Evolutionary conservation across 2,329 filamentous ascomycete species (phyloP).

Genomic region (Exophiala sp.): DNA sequence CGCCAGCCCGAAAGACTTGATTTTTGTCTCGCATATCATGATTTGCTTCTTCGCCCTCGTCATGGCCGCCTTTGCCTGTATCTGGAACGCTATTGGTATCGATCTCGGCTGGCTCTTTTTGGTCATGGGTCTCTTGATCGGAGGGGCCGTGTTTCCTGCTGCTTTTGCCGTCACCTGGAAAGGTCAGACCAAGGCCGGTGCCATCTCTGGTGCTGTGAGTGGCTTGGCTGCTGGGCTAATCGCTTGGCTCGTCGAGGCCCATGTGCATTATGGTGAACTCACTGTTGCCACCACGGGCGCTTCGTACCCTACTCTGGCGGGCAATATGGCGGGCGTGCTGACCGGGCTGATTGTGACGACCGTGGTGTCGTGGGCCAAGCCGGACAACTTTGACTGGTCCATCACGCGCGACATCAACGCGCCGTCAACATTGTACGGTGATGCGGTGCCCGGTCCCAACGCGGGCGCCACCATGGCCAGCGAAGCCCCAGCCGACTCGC

Average conservation of each 20-base stretch:
- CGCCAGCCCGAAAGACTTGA: conserved; percentile 67
- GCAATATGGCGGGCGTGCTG: conserved; percentile 75
- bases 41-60: conserved; percentile 69
- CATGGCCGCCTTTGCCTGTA: conserved; percentile 57
- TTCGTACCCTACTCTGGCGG: conserved; percentile 47
- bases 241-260: conserved; percentile 71
- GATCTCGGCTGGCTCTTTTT: conserved; percentile 9
- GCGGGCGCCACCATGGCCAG: conserved; percentile 1
- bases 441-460: conserved; percentile 1
- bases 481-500: no score
- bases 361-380: conserved; percentile 70
- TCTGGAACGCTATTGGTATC: conserved; percentile 10
- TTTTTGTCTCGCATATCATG: conserved; percentile 69
- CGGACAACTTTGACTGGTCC: conserved; percentile 65
- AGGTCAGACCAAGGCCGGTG: conserved; percentile 68
- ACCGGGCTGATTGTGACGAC: conserved; percentile 70
- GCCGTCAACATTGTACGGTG: conserved; percentile 38
- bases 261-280: conserved; percentile 61
- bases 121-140: conserved; percentile 79
- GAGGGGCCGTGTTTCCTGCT: conserved; percentile 74
- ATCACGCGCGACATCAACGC: conserved; percentile 74
- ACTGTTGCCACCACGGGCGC: conserved; percentile 68
- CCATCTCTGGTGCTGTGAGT: conserved; percentile 62
- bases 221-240: conserved; percentile 63
- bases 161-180: conserved; percentile 75